These are phyloP conservation scores for Leishmania amazonensis DNA, from an alignment of 208 protist genomes.

Conservation along the genomic window DNA sequence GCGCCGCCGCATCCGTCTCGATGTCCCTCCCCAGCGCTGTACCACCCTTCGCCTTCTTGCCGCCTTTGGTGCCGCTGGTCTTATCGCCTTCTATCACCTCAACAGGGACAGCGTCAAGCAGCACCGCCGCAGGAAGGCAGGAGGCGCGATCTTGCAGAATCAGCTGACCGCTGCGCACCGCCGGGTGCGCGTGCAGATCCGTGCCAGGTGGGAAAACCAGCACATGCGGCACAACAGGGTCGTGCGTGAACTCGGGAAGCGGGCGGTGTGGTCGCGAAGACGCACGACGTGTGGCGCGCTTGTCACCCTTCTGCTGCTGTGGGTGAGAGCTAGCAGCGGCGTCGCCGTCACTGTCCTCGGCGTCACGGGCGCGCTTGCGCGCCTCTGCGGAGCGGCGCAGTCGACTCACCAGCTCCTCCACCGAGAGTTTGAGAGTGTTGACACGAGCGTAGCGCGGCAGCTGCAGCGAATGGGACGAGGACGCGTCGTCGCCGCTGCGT, in stretches of 20 bases:
- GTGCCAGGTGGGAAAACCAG: slow-evolving; percentile 88
- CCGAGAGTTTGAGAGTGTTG: slow-evolving; percentile 86
- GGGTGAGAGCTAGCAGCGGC: not conserved
- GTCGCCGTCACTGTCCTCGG: not conserved
- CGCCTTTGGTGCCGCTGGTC: not conserved
- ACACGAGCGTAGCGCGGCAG: slow-evolving; percentile 86
- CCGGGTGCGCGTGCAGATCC: slow-evolving; percentile 85
- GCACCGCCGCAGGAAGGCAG: slow-evolving; percentile 89
- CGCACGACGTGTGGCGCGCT: slow-evolving; percentile 12
- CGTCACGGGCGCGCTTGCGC: slow-evolving; percentile 26
- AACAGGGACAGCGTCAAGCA: slow-evolving; percentile 77
- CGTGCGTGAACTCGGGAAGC: slow-evolving; percentile 69
- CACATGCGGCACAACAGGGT: slow-evolving; percentile 74
- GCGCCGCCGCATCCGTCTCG: not conserved
- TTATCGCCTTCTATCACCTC: not conserved
- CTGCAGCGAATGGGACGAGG: slow-evolving; percentile 20
- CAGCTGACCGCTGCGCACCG: slow-evolving; percentile 83
- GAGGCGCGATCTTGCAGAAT: slow-evolving; percentile 91
- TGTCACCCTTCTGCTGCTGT: not conserved
- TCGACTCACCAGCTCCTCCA: slow-evolving; percentile 66
- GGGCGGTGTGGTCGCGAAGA: slow-evolving; percentile 16
- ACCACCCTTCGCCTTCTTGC: not conserved
- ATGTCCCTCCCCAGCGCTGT: not conserved
- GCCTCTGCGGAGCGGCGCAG: slow-evolving; percentile 46
- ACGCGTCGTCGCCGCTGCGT: slow-evolving; percentile 7